phyloP scores from a whole-genome alignment of 2,329 filamentous ascomycete species.

The Diaporthe australafricana region DNA sequence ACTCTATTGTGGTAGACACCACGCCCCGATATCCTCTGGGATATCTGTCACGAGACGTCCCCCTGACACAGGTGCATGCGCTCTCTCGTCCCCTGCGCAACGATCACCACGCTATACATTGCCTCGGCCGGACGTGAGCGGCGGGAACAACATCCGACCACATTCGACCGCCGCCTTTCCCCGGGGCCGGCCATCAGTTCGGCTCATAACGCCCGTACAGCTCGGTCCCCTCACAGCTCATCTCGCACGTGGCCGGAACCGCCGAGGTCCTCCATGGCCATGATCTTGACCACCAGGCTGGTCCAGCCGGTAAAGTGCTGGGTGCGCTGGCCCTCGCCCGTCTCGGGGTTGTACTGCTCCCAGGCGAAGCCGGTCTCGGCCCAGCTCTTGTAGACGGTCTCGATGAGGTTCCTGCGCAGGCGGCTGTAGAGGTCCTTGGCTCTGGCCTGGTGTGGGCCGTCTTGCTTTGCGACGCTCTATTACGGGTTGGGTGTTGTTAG shows the following conservation, averaged over 20 bases:
- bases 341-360: constrained; percentile 98
- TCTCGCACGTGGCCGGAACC: constrained; percentile 52
- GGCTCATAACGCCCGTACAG: no score
- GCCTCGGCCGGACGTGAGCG: neutral
- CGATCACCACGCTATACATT: neutral
- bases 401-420: constrained; percentile 85
- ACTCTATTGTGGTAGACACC: neutral
- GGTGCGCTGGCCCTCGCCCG: constrained; percentile 91
- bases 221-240: constrained; percentile 55
- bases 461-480: constrained; percentile 73
- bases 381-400: constrained; percentile 91
- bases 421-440: constrained; percentile 80
- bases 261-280: constrained; percentile 85
- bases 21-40: neutral
- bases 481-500: neutral
- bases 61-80: neutral
- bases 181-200: no score
- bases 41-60: constrained; percentile 9
- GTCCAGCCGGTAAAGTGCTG: constrained; percentile 99
- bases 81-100: neutral
- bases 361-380: constrained; percentile 93
- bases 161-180: no score
- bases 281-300: constrained; percentile 96
- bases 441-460: constrained; percentile 75
- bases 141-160: neutral